Conservation (phyloP, 2,329 filamentous ascomycete genomes). For the Fusarium newnesense region DNA sequence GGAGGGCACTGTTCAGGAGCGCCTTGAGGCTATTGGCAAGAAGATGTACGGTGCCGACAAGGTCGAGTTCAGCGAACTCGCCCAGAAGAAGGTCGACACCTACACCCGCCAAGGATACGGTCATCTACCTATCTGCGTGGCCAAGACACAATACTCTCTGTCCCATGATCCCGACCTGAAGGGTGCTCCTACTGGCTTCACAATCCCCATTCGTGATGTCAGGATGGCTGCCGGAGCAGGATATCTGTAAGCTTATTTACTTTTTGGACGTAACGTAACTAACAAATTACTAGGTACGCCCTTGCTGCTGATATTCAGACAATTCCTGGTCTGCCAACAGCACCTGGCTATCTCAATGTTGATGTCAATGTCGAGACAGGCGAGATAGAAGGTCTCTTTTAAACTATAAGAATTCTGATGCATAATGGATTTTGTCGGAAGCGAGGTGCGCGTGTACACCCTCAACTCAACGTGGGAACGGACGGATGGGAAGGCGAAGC, state of each 20-base stretch:
- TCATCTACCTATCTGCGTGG: conserved; percentile 93
- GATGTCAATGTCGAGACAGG: conserved; percentile 86
- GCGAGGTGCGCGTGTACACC: conserved; percentile 24
- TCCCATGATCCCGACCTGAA: conserved; percentile 94
- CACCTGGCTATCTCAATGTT: conserved; percentile 94
- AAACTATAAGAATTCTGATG: conserved; percentile 47
- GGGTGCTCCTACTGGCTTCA: conserved; percentile 94
- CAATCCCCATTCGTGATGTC: conserved; percentile 93
- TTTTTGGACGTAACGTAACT: conserved; percentile 44
- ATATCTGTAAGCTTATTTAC: conserved; percentile 73
- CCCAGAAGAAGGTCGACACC: conserved; percentile 94
- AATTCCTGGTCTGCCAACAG: conserved; percentile 93
- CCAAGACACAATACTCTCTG: conserved; percentile 98
- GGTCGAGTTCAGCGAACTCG: conserved; percentile 93
- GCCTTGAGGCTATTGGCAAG: conserved; percentile 89
- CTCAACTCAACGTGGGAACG: conserved; percentile 46
- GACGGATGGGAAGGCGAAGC: conserved; percentile 39
- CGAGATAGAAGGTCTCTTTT: conserved; percentile 91
- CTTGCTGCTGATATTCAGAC: conserved; percentile 98
- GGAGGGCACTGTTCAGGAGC: conserved; percentile 82
- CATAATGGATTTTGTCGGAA: conserved; percentile 4
- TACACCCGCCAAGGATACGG: conserved; percentile 93
- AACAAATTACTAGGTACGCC: conserved; percentile 72
- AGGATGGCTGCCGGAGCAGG: conserved; percentile 93
- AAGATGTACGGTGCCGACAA: conserved; percentile 93